phyloP scores from a whole-genome alignment of 495 filamentous ascomycete genomes.

The Penicillium waksmanii region DNA sequence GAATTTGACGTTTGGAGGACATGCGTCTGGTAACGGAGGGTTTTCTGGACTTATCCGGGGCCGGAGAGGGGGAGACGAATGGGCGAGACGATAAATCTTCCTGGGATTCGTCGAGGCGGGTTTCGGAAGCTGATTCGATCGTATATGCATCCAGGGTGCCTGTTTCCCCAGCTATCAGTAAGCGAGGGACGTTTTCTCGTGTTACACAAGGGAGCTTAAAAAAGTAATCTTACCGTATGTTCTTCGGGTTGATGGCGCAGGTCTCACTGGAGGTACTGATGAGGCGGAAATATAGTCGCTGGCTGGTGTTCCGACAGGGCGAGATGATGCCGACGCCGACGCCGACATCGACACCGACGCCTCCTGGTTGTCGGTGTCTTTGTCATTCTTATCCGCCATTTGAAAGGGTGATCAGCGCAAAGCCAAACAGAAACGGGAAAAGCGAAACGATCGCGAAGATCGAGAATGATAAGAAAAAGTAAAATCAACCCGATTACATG shows the following conservation, averaged over 20 bases:
- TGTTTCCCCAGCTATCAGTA: constrained; percentile 23
- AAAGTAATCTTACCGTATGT: constrained; percentile 38
- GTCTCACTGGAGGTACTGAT: constrained; percentile 23
- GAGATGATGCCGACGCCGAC: constrained; percentile 7
- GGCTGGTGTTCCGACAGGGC: constrained; percentile 16
- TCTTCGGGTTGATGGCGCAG: constrained; percentile 31
- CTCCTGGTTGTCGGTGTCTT: too few species aligned
- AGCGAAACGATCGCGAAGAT: not conserved
- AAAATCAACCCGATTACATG: not conserved
- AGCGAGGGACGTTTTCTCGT: constrained; percentile 5
- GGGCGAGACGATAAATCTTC: constrained; percentile 35
- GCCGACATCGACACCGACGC: not conserved
- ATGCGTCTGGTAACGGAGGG: constrained; percentile 70
- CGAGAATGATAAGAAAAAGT: constrained; percentile 1
- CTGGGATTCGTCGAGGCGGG: constrained; percentile 35
- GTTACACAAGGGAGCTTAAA: constrained; percentile 21
- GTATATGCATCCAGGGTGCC: constrained; percentile 41
- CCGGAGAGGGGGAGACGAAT: constrained; percentile 56
- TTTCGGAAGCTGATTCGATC: constrained; percentile 33
- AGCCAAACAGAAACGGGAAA: constrained; percentile 8
- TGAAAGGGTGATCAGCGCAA: constrained; percentile 9
- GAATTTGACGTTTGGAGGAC: constrained; percentile 72
- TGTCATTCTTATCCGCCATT: constrained; percentile 29
- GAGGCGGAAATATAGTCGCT: constrained; percentile 13
- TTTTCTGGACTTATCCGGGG: constrained; percentile 67